Percentiles rank a stretch among this genome's conserved stretches.
These are phyloP conservation scores for Centaurea solstitialis DNA, from an alignment of 129 eudicot genomes.

Conservation along the genomic window DNA sequence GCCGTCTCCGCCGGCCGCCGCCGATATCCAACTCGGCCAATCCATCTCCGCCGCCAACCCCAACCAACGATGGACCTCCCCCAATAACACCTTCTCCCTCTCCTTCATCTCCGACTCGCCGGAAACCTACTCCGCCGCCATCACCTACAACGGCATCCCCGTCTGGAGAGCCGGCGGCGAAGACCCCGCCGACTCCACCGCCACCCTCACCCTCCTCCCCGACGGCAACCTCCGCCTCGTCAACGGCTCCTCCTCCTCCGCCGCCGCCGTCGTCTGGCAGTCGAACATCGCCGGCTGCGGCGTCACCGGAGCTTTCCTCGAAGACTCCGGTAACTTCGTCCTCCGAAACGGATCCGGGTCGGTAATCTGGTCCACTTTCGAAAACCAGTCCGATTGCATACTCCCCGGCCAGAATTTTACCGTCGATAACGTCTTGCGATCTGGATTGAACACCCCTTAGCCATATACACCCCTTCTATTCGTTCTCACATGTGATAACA, in stretches of 20 bases:
- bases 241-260: constrained; percentile 56
- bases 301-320: constrained; percentile 51
- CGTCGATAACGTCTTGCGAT: constrained; percentile 27
- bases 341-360: constrained; percentile 38
- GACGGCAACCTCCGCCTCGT: constrained; percentile 64
- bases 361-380: constrained; percentile 58
- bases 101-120: constrained; percentile 47
- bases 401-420: constrained; percentile 63
- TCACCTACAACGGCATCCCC: constrained; percentile 54
- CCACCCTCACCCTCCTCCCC: constrained; percentile 46
- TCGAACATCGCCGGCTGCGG: constrained; percentile 52
- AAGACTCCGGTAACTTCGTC: constrained; percentile 60
- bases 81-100: constrained; percentile 58
- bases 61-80: constrained; percentile 54
- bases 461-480: too few relatives aligned
- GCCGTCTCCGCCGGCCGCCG: too few relatives aligned
- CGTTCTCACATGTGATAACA: too few relatives aligned
- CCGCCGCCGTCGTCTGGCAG: constrained; percentile 61
- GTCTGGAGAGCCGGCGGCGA: constrained; percentile 45
- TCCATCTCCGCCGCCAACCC: constrained; percentile 38
- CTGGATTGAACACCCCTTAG: too few relatives aligned
- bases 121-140: constrained; percentile 41
- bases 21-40: too few relatives aligned
- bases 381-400: constrained; percentile 72
- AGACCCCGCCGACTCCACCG: constrained; percentile 34